Base-by-base conservation (phyloP, 495 filamentous ascomycete genomes). In the Talaromyces adpressus region DNA sequence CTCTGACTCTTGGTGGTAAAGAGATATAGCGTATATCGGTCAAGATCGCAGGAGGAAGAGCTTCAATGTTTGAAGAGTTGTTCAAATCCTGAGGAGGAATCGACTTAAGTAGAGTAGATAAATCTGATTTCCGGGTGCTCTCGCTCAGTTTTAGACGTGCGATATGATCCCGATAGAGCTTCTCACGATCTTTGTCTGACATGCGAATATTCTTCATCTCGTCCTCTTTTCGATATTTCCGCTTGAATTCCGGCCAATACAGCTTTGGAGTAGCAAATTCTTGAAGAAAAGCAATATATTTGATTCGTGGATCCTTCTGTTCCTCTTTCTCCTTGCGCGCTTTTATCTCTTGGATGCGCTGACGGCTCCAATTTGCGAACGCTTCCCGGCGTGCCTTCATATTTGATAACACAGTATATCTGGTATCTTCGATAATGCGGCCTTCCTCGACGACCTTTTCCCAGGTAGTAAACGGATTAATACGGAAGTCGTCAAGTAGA, bases 231-330 rank as follows among this genome's bases (percentile, higher is more conserved):
- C 87, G 88, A 67, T 87, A 94, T 69, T 97, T 98, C 32, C 93
- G 82, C 65, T 91, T 91, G 72, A 98, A 98, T 70, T 98, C 94
- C 0, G 90, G 87, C 94, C 94, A 98, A 74, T 95, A 98, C 11
- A 98, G 78, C 75, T 97, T 97, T 1, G 90, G 88, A 0, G 87
- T 93, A 1, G 91, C 92, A 62, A 89, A 79, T 64, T 88, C 85
- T 62, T 92, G 85, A 22, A 98, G 78, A 66, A 98, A 92, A 0
- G 83, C 84, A 64, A 97, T 75, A 72, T 92, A 98, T 27, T 89
- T 85, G 63, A 97, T 91, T 23, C 84, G 80, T 7, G 94, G 95
- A 66, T 98, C 92, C 60, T 86, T 84, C 77, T 92, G 93, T 70
- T 90, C 89, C 65, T 91, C 84, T 54, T 86, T 88, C 62, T 86